Conservation (phyloP, 169 alveolate genomes). For the Eimeria necatrix region DNA sequence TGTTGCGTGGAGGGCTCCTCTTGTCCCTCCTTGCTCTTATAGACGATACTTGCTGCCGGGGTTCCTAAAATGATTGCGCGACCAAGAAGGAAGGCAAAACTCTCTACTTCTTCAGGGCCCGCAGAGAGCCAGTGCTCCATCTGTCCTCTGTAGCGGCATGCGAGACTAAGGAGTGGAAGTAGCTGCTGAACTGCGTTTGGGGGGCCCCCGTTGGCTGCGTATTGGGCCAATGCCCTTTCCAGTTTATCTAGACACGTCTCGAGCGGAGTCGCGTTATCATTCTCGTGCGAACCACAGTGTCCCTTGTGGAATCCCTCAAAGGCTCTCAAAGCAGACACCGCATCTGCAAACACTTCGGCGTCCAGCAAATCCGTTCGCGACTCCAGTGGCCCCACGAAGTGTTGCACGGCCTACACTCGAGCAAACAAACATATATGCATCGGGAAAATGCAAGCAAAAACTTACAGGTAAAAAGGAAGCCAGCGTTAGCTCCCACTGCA, state of each 20-base stretch:
- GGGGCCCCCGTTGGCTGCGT: constrained; percentile 56
- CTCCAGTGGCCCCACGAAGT: constrained; percentile 44
- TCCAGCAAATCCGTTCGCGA: constrained; percentile 36
- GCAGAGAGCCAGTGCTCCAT: constrained; percentile 71
- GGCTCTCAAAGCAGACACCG: constrained; percentile 43
- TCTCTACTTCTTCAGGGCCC: constrained; percentile 70
- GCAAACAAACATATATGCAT: not conserved
- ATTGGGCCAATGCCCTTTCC: constrained; percentile 29
- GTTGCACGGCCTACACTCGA: constrained; percentile 23
- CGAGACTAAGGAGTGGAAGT: constrained; percentile 32
- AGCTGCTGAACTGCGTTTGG: constrained; percentile 8
- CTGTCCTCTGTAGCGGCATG: constrained; percentile 69
- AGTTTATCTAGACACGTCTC: constrained; percentile 27
- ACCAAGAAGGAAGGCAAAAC: constrained; percentile 43
- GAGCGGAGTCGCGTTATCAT: constrained; percentile 1
- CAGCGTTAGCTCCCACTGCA: not conserved
- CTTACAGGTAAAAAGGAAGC: not conserved
- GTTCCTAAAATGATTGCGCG: constrained; percentile 37
- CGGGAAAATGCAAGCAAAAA: not conserved
- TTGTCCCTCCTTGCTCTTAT: not conserved
- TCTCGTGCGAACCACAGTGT: constrained; percentile 44
- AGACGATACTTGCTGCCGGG: not conserved
- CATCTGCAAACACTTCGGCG: constrained; percentile 30
- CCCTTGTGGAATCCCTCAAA: constrained; percentile 21
- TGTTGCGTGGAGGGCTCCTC: not conserved